phyloP scores from a whole-genome alignment of 306 rosid genomes.

The Arachis hypogaea region DNA sequence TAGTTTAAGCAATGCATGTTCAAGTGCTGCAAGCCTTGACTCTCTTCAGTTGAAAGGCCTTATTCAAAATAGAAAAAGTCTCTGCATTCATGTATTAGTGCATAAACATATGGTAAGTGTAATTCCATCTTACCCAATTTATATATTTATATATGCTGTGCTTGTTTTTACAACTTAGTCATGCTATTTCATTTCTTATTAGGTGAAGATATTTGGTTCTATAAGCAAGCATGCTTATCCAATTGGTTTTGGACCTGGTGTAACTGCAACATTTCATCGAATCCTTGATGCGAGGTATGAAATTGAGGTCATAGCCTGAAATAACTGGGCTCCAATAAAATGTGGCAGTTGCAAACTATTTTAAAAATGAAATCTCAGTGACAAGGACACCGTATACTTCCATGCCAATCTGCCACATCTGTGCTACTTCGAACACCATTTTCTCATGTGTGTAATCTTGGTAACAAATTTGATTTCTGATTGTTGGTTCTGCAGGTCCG shows the following conservation, averaged over 20 bases:
- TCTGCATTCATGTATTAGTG: slow-evolving; percentile 75
- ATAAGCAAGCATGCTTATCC: slow-evolving; percentile 55
- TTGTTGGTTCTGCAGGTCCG: slow-evolving; percentile 59
- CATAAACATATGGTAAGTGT: slow-evolving; percentile 59
- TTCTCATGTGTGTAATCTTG: slow-evolving; percentile 13
- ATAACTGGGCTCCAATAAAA: slow-evolving; percentile 19
- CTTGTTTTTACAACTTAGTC: slow-evolving; percentile 24
- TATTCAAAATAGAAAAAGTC: slow-evolving; percentile 45
- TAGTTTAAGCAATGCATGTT: slow-evolving; percentile 45
- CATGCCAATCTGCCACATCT: slow-evolving; percentile 6
- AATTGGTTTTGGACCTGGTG: slow-evolving; percentile 83
- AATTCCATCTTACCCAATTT: slow-evolving; percentile 12
- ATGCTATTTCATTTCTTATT: slow-evolving; percentile 37
- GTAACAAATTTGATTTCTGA: slow-evolving; percentile 36
- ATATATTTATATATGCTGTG: slow-evolving; percentile 31
- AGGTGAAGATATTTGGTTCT: slow-evolving; percentile 73
- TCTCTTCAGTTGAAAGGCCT: slow-evolving; percentile 49
- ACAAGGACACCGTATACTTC: slow-evolving; percentile 16
- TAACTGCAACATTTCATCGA: slow-evolving; percentile 75
- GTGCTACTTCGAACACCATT: slow-evolving; percentile 1
- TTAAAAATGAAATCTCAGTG: slow-evolving; percentile 2
- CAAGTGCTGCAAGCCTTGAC: slow-evolving; percentile 45
- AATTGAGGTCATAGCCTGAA: slow-evolving; percentile 6
- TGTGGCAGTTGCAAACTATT: slow-evolving; percentile 5
- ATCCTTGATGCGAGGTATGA: slow-evolving; percentile 74